Percentiles rank a stretch among this genome's conserved stretches.
These are phyloP conservation scores for Beta vulgaris DNA, from an alignment of 148 eudicot species.

Conservation along the genomic window DNA sequence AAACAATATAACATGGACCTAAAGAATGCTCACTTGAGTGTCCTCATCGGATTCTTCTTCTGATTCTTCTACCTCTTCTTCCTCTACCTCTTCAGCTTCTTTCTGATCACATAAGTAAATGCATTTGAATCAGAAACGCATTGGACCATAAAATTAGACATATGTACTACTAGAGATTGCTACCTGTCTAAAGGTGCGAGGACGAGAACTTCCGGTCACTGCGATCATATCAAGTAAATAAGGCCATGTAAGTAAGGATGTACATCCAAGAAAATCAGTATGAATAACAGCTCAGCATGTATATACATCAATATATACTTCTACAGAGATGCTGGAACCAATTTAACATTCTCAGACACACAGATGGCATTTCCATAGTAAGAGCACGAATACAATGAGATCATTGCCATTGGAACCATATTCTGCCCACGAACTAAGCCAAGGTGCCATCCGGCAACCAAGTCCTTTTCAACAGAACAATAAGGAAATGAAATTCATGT, in stretches of 20 bases:
- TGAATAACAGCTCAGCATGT: too few relatives aligned
- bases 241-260: neutral
- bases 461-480: too few relatives aligned
- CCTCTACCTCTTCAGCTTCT: conserved; percentile 52
- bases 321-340: too few relatives aligned
- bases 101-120: conserved; percentile 37
- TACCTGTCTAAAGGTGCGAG: conserved; percentile 80
- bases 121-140: neutral
- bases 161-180: neutral
- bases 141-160: neutral
- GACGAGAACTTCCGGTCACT: conserved; percentile 73
- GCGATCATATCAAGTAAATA: conserved; percentile 28
- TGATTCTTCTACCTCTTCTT: conserved; percentile 37
- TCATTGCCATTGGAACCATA: too few relatives aligned
- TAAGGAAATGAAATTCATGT: too few relatives aligned
- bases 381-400: too few relatives aligned
- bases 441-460: too few relatives aligned
- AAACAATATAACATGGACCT: neutral
- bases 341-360: too few relatives aligned
- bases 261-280: neutral
- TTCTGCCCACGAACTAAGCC: too few relatives aligned
- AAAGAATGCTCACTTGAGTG: conserved; percentile 33
- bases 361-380: too few relatives aligned
- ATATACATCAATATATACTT: too few relatives aligned
- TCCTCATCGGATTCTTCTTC: conserved; percentile 83